Conservation (phyloP, 495 filamentous ascomycete genomes). For the Xylaria flabelliformis region DNA sequence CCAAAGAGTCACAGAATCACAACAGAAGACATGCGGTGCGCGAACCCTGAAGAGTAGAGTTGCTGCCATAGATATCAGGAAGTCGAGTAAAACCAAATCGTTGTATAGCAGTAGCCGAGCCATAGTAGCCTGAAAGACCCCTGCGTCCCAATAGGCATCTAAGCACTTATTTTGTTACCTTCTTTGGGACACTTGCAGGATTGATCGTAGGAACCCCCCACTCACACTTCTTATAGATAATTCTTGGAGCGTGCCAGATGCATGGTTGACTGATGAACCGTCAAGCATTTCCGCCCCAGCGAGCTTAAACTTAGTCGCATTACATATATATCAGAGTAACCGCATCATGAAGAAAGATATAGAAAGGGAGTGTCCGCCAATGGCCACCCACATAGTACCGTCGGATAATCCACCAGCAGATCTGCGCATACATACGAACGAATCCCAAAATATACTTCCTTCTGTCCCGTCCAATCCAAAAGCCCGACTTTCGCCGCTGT, state of each 20-base stretch:
- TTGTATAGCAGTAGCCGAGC: not conserved
- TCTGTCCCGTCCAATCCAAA: not conserved
- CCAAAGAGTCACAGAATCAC: conserved; percentile 4
- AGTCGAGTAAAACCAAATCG: not conserved
- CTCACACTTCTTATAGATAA: conserved; percentile 12
- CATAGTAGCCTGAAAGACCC: conserved; percentile 19
- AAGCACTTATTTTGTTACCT: conserved; percentile 16
- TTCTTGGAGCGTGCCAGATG: conserved; percentile 10
- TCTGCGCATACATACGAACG: not conserved
- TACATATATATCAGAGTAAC: not conserved
- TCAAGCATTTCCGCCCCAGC: not conserved
- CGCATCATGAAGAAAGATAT: not conserved
- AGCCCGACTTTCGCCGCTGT: conserved; percentile 19
- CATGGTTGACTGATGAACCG: conserved; percentile 8
- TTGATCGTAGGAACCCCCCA: conserved; percentile 19
- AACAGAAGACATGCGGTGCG: not conserved
- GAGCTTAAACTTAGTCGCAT: conserved; percentile 1
- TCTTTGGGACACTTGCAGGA: conserved; percentile 22
- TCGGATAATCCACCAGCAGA: not conserved
- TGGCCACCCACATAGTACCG: not conserved
- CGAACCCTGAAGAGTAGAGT: not conserved
- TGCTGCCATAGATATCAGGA: not conserved
- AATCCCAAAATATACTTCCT: conserved; percentile 15
- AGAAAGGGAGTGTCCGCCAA: not conserved
- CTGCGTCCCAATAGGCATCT: conserved; percentile 24